Evolutionary conservation across 805 yeast genomes (phyloP).

Genomic region (Starmerella apicola): DNA sequence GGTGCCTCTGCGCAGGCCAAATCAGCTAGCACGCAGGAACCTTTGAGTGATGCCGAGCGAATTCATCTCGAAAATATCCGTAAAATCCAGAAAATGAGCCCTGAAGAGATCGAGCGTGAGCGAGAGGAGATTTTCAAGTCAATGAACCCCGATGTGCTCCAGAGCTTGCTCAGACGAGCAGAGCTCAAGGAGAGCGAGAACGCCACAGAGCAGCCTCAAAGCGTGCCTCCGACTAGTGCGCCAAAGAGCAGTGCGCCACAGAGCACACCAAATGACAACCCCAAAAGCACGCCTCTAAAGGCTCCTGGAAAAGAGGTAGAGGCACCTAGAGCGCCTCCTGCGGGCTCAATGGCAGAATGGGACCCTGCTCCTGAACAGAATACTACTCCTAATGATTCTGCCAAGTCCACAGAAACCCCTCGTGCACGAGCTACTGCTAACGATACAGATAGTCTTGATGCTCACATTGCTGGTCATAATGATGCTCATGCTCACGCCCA

Average conservation of each 20-base stretch:
- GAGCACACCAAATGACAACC: not conserved
- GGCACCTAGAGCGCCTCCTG: slow-evolving; percentile 4
- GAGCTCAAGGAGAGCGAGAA: slow-evolving; percentile 32
- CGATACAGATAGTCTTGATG: not conserved
- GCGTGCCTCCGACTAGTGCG: not conserved
- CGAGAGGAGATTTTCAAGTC: slow-evolving; percentile 52
- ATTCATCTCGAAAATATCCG: slow-evolving; percentile 68
- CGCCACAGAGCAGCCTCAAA: not conserved
- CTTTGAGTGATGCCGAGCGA: slow-evolving; percentile 48
- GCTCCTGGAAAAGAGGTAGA: not conserved
- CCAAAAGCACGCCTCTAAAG: not conserved
- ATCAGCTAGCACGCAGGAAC: not conserved
- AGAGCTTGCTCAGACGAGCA: slow-evolving; percentile 30
- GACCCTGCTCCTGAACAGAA: slow-evolving; percentile 6
- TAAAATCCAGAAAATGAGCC: slow-evolving; percentile 47
- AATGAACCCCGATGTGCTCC: slow-evolving; percentile 57
- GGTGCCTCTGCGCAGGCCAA: not conserved
- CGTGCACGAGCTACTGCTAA: not conserved
- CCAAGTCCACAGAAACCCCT: not conserved
- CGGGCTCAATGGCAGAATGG: slow-evolving; percentile 9
- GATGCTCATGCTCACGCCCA: not conserved
- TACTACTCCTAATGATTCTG: not conserved
- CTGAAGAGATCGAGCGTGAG: slow-evolving; percentile 51
- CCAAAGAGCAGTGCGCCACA: not conserved
- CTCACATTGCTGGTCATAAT: not conserved